A percentile compares a stretch with the other conserved stretches of the same genome.
phyloP scores from a whole-genome alignment of 2,329 filamentous ascomycete species.

The Knoxdaviesia capensis region DNA sequence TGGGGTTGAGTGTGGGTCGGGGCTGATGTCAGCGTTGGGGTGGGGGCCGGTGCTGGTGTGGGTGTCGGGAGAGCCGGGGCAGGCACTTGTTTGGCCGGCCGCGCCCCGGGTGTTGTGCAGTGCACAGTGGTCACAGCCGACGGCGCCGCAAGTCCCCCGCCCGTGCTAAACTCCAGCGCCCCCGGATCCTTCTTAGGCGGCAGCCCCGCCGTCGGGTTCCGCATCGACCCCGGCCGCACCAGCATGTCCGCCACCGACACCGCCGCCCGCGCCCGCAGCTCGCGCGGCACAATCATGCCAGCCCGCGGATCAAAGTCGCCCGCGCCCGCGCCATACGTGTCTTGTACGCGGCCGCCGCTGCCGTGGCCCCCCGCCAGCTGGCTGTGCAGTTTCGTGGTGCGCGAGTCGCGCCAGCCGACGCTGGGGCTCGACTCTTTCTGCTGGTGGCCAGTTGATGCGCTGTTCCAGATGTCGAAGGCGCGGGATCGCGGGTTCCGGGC shows the following conservation, averaged over 20 bases:
- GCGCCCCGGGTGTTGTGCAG: not conserved
- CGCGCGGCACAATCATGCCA: slow-evolving; percentile 21
- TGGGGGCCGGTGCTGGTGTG: too few relatives aligned
- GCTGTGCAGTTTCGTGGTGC: slow-evolving; percentile 44
- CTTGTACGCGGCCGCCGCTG: slow-evolving; percentile 38
- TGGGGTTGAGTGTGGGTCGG: slow-evolving; percentile 18
- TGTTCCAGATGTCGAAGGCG: slow-evolving; percentile 51
- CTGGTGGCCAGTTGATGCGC: slow-evolving; percentile 60
- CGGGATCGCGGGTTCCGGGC: slow-evolving; percentile 7
- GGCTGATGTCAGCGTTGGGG: slow-evolving; percentile 6
- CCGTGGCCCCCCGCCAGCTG: slow-evolving; percentile 43
- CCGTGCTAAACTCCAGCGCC: too few relatives aligned
- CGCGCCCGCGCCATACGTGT: slow-evolving; percentile 45
- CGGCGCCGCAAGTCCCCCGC: too few relatives aligned
- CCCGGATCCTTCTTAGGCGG: too few relatives aligned
- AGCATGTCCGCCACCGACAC: slow-evolving; percentile 35
- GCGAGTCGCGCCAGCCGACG: slow-evolving; percentile 49
- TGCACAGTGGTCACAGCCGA: too few relatives aligned
- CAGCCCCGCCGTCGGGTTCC: slow-evolving; percentile 3
- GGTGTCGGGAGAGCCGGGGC: too few relatives aligned
- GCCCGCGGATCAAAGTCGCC: slow-evolving; percentile 27
- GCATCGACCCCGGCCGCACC: slow-evolving; percentile 23
- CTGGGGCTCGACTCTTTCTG: slow-evolving; percentile 46
- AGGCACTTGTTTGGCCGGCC: too few relatives aligned
- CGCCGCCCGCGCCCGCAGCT: slow-evolving; percentile 16